Percentiles rank a stretch among this genome's conserved stretches.
Conservation (phyloP, 805 yeast genomes). For the Saccharomycopsis lassenensis region DNA sequence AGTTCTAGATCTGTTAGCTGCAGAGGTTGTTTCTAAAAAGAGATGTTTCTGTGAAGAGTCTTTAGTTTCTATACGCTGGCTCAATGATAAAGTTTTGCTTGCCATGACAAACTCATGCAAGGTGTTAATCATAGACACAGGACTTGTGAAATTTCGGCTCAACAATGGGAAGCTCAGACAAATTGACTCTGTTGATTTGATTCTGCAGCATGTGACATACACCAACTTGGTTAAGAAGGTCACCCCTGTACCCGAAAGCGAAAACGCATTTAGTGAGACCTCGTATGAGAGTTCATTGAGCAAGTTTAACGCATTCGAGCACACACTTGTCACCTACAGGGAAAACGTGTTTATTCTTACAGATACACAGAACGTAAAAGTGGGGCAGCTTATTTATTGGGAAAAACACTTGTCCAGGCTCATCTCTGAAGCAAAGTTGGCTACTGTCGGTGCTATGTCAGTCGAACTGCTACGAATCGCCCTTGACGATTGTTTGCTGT, state of each 20-base stretch:
- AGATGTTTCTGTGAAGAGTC: conserved; percentile 37
- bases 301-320: conserved; percentile 23
- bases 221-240: conserved; percentile 14
- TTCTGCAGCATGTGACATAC: conserved; percentile 11
- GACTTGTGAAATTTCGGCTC: conserved; percentile 31
- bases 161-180: conserved; percentile 24
- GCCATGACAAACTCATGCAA: conserved; percentile 37
- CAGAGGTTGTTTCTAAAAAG: conserved; percentile 31
- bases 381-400: conserved; percentile 61
- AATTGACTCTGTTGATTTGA: conserved; percentile 11
- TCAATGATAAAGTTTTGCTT: conserved; percentile 30
- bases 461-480: conserved; percentile 37
- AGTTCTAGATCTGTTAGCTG: conserved; percentile 1
- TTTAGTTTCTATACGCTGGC: conserved; percentile 50
- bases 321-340: conserved; percentile 30
- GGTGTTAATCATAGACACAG: conserved; percentile 32
- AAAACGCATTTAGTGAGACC: conserved; percentile 6
- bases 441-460: conserved; percentile 49
- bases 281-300: conserved; percentile 9
- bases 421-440: conserved; percentile 35
- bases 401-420: conserved; percentile 46
- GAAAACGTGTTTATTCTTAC: conserved; percentile 44
- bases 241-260: conserved; percentile 11
- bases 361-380: conserved; percentile 33
- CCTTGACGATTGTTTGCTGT: conserved; percentile 22